These are phyloP conservation scores for Dendrocalamus sinicus DNA, from an alignment of 176 grass and related monocot genomes.

Conservation along the genomic window DNA sequence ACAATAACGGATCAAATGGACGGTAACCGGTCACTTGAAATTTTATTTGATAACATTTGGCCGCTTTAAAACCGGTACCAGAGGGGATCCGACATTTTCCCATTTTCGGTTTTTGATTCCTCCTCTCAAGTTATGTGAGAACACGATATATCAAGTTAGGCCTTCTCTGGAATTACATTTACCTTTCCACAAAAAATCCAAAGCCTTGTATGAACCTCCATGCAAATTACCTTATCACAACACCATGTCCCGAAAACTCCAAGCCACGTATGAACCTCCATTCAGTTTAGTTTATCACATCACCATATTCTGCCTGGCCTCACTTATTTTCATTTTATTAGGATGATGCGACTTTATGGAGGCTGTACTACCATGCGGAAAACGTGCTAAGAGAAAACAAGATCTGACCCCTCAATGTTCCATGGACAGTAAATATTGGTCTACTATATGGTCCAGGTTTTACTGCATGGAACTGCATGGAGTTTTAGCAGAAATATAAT, in stretches of 20 bases:
- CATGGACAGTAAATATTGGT: background rate
- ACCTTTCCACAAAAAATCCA: background rate
- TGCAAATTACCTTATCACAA: too few species aligned
- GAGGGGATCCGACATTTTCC: too few species aligned
- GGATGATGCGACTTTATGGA: constrained; percentile 77
- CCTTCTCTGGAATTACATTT: constrained; percentile 15
- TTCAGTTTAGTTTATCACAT: background rate
- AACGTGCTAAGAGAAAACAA: constrained; percentile 50
- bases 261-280: background rate
- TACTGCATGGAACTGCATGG: constrained; percentile 10
- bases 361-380: constrained; percentile 75
- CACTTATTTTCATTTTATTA: constrained; percentile 41
- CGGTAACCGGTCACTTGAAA: too few species aligned
- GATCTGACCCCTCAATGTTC: constrained; percentile 17
- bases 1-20: too few species aligned
- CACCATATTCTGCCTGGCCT: background rate
- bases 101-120: too few species aligned
- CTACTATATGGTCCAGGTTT: background rate
- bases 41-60: too few species aligned
- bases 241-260: background rate
- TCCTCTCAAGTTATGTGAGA: background rate
- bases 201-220: too few species aligned
- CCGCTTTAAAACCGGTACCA: too few species aligned
- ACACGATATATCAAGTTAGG: constrained; percentile 13
- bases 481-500: background rate